Evolutionary conservation across 2,329 filamentous ascomycete species (phyloP).

Genomic region (Alternaria gaisen): DNA sequence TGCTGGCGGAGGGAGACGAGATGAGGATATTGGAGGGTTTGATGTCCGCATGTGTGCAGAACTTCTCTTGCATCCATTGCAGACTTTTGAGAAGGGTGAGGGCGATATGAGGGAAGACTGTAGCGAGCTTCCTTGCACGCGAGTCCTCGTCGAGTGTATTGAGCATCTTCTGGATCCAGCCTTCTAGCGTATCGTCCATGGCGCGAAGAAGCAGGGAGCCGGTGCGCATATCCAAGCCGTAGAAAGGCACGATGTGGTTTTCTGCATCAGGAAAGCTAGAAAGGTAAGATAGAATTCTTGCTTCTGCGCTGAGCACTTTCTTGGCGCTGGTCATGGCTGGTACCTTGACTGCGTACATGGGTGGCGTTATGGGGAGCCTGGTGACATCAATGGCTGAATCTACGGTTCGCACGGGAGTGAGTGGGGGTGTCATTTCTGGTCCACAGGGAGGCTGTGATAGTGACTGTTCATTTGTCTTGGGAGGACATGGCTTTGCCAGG

Average conservation of each 20-base stretch:
- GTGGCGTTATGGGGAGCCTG: slow-evolving; percentile 21
- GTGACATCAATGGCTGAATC: slow-evolving; percentile 21
- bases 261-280: slow-evolving; percentile 33
- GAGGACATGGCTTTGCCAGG: slow-evolving; percentile 37
- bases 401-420: slow-evolving; percentile 37
- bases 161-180: slow-evolving; percentile 41
- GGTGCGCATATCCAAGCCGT: slow-evolving; percentile 43
- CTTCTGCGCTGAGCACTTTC: slow-evolving; percentile 44
- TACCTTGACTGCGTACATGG: slow-evolving; percentile 47
- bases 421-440: slow-evolving; percentile 35
- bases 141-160: slow-evolving; percentile 34
- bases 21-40: slow-evolving; percentile 60
- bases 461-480: slow-evolving; percentile 18
- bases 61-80: slow-evolving; percentile 53
- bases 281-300: slow-evolving; percentile 45
- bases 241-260: slow-evolving; percentile 44
- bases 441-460: not conserved
- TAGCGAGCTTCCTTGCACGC: slow-evolving; percentile 49
- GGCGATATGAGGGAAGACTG: slow-evolving; percentile 53
- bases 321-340: slow-evolving; percentile 42
- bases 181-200: slow-evolving; percentile 46
- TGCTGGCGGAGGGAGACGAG: slow-evolving; percentile 27
- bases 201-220: slow-evolving; percentile 45
- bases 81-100: slow-evolving; percentile 52
- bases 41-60: slow-evolving; percentile 56